Conservation (phyloP, 495 filamentous ascomycete species). For the Echria macrotheca region DNA sequence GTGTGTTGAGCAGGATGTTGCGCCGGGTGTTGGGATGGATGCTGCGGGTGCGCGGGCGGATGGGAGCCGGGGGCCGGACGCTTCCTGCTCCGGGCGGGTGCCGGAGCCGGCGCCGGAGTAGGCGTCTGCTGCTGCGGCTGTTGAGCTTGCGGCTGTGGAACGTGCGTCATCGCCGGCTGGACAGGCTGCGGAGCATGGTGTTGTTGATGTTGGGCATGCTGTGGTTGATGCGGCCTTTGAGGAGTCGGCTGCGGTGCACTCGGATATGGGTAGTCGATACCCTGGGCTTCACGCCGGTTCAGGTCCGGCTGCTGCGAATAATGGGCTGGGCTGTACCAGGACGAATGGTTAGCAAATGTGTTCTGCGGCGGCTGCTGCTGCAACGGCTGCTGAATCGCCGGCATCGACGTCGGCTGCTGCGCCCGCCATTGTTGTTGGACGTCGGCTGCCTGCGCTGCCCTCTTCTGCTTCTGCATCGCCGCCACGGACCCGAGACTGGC, state of each 20-base stretch:
- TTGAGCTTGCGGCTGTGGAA: conserved; percentile 28
- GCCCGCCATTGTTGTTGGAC: conserved; percentile 32
- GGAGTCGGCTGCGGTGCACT: conserved; percentile 18
- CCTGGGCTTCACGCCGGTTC: conserved; percentile 38
- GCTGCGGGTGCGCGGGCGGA: conserved; percentile 14
- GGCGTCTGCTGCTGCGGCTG: conserved; percentile 38
- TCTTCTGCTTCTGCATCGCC: conserved; percentile 31
- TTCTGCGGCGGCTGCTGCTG: conserved; percentile 16
- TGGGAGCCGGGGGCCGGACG: conserved; percentile 25
- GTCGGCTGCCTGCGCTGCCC: too few species aligned
- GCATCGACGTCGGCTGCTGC: conserved; percentile 30
- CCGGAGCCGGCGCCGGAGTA: conserved; percentile 31
- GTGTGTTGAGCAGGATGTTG: conserved; percentile 20
- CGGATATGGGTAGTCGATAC: conserved; percentile 21
- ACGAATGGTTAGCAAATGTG: conserved; percentile 29
- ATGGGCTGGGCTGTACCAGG: conserved; percentile 26
- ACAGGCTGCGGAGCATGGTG: conserved; percentile 29
- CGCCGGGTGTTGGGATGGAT: conserved; percentile 4
- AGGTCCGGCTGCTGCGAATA: conserved; percentile 38
- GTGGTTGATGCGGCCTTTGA: conserved; percentile 20
- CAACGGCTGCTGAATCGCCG: conserved; percentile 23
- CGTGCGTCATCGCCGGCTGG: conserved; percentile 33
- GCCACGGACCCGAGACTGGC: conserved; percentile 3
- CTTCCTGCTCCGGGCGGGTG: conserved; percentile 20
- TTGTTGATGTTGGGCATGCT: conserved; percentile 25